These are phyloP conservation scores for Xylaria sp. DNA, from an alignment of 2,329 filamentous ascomycete species.

Conservation along the genomic window DNA sequence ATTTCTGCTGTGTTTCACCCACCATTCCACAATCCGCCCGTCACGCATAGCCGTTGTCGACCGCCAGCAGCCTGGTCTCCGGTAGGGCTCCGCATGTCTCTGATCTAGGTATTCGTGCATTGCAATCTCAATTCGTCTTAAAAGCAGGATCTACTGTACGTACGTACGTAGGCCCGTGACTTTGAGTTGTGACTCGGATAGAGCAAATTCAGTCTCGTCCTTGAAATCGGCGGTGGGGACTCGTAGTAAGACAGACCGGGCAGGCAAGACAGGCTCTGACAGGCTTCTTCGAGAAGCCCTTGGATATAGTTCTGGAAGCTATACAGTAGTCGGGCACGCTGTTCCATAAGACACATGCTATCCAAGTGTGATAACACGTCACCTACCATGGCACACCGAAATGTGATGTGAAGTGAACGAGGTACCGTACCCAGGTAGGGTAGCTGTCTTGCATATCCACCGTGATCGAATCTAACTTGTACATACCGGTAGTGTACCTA, in stretches of 20 bases:
- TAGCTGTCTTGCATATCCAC: slow-evolving; percentile 28
- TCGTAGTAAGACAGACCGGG: slow-evolving; percentile 18
- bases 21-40: slow-evolving; percentile 35
- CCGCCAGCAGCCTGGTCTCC: slow-evolving; percentile 16
- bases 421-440: background rate
- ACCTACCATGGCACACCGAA: slow-evolving; percentile 18
- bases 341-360: slow-evolving; percentile 14
- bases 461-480: background rate
- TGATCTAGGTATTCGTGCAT: slow-evolving; percentile 14
- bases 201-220: slow-evolving; percentile 11
- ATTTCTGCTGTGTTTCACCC: slow-evolving; percentile 33
- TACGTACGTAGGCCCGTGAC: slow-evolving; percentile 6
- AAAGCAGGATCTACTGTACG: background rate
- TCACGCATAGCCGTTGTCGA: slow-evolving; percentile 31
- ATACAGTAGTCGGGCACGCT: slow-evolving; percentile 15
- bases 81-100: slow-evolving; percentile 22
- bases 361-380: slow-evolving; percentile 17
- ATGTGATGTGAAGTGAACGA: slow-evolving; percentile 16
- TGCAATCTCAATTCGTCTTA: background rate
- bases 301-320: slow-evolving; percentile 17
- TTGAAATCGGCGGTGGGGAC: slow-evolving; percentile 26
- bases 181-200: slow-evolving; percentile 25
- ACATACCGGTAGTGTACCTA: background rate
- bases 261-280: slow-evolving; percentile 17
- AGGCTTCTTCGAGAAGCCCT: slow-evolving; percentile 33